These are phyloP conservation scores for Orbilia brochopaga DNA, from an alignment of 2,329 filamentous ascomycete species.

Conservation along the genomic window DNA sequence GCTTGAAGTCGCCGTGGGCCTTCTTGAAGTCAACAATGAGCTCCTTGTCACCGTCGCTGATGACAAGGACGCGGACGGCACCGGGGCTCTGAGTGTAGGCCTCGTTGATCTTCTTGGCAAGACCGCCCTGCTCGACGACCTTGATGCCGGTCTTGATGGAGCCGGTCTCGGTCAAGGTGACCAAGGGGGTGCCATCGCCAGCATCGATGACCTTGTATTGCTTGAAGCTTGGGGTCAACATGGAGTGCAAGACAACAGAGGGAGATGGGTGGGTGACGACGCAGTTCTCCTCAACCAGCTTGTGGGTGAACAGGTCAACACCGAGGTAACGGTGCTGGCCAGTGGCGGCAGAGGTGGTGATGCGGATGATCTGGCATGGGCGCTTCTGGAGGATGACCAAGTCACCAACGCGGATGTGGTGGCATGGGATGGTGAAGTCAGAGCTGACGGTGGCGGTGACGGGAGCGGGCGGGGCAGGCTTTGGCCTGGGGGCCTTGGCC, in stretches of 20 bases:
- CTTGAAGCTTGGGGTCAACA: conserved; percentile 99
- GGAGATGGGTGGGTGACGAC: conserved; percentile 97
- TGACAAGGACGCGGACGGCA: conserved; percentile 91
- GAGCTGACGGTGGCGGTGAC: conserved; percentile 60
- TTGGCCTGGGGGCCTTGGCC: conserved; percentile 57
- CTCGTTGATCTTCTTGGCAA: conserved; percentile 78
- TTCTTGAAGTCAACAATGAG: conserved; percentile 99
- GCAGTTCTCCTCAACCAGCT: conserved; percentile 97
- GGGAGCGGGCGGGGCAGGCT: conserved; percentile 55
- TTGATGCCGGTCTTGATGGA: conserved; percentile 96
- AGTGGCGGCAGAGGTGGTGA: conserved; percentile 96
- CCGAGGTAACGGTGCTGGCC: conserved; percentile 99
- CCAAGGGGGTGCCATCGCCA: conserved; percentile 78
- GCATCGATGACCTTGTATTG: conserved; percentile 99
- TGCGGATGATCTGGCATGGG: conserved; percentile 99
- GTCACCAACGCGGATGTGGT: conserved; percentile 99
- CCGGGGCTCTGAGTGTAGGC: conserved; percentile 91
- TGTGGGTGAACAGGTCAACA: conserved; percentile 99
- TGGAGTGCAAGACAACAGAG: conserved; percentile 97
- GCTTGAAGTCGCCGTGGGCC: conserved; percentile 68
- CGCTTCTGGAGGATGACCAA: conserved; percentile 98
- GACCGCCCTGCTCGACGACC: conserved; percentile 92
- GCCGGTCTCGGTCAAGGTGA: conserved; percentile 98
- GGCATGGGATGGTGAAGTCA: conserved; percentile 97
- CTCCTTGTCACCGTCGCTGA: conserved; percentile 90